Conservation (phyloP, 208 protist species). For the Leishmania guyanensis region DNA sequence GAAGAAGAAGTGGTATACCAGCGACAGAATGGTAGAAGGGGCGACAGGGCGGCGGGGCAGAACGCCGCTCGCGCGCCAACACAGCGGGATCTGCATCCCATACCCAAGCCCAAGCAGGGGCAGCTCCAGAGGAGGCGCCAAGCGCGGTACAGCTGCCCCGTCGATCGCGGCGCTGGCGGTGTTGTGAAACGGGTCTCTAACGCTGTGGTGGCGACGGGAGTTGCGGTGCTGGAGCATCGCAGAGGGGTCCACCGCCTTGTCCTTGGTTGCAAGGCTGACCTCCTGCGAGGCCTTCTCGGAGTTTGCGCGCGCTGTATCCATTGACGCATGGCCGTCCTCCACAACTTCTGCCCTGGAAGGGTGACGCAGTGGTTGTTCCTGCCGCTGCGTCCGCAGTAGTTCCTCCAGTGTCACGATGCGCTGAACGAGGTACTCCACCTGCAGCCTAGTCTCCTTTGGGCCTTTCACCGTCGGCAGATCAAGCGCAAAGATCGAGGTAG, state of each 20-base stretch:
- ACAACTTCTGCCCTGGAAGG: not conserved
- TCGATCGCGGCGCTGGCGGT: not conserved
- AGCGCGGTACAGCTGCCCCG: not conserved
- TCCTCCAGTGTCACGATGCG: constrained; percentile 40
- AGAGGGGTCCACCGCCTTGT: not conserved
- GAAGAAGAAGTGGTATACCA: constrained; percentile 78
- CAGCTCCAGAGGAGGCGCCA: constrained; percentile 16
- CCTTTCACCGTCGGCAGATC: constrained; percentile 40
- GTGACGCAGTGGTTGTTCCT: constrained; percentile 5
- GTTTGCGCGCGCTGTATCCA: not conserved
- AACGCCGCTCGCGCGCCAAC: constrained; percentile 58
- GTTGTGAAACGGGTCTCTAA: not conserved
- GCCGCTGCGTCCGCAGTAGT: constrained; percentile 23
- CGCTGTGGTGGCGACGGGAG: constrained; percentile 10
- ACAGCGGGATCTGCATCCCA: constrained; percentile 35
- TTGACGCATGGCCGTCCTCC: not conserved
- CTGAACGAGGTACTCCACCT: constrained; percentile 80
- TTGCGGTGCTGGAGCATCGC: not conserved
- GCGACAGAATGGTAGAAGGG: constrained; percentile 20
- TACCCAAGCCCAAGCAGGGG: constrained; percentile 61
- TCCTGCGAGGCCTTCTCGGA: not conserved
- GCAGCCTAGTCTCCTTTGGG: constrained; percentile 44
- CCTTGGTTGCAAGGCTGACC: not conserved
- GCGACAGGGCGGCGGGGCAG: constrained; percentile 47
- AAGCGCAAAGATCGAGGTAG: not conserved